Percentiles rank a stretch among this genome's conserved stretches.
Conservation (phyloP, 139 green algal genomes). For the Micractinium sp. region DNA sequence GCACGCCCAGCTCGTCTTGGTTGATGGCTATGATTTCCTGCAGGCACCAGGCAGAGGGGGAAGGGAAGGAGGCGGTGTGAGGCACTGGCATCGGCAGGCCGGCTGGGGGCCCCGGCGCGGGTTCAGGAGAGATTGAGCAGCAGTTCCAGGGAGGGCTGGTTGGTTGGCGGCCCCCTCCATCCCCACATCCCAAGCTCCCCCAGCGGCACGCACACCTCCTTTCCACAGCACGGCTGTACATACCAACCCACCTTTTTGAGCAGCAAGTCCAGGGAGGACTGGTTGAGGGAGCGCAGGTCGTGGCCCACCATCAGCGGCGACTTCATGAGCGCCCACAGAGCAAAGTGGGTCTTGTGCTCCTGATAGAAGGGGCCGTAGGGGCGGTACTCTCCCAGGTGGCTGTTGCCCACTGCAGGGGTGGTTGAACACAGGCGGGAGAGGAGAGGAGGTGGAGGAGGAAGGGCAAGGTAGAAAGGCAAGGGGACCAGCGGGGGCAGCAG, state of each 20-base stretch:
- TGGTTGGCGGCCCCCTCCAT: no score
- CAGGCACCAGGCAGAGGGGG: not conserved
- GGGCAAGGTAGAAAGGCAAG: no score
- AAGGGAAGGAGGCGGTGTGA: no score
- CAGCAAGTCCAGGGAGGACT: conserved; percentile 41
- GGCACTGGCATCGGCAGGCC: not conserved
- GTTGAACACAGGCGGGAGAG: no score
- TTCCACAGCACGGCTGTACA: not conserved
- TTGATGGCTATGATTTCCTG: conserved; percentile 70
- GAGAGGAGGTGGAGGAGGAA: no score
- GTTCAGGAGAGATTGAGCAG: no score
- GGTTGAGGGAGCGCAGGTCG: conserved; percentile 47
- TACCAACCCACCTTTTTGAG: conserved; percentile 16
- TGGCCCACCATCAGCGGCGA: conserved; percentile 67
- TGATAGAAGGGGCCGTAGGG: conserved; percentile 31
- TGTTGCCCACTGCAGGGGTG: conserved; percentile 48
- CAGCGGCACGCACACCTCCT: no score
- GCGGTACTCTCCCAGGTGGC: conserved; percentile 32
- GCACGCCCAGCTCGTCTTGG: conserved; percentile 66
- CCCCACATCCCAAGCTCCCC: no score
- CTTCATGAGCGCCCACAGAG: conserved; percentile 73
- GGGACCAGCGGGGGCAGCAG: no score
- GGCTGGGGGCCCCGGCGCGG: no score
- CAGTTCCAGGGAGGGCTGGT: no score
- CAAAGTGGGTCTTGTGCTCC: conserved; percentile 68